Conservation (phyloP, 306 rosid genomes). For the Citrullus mucosospermus region DNA sequence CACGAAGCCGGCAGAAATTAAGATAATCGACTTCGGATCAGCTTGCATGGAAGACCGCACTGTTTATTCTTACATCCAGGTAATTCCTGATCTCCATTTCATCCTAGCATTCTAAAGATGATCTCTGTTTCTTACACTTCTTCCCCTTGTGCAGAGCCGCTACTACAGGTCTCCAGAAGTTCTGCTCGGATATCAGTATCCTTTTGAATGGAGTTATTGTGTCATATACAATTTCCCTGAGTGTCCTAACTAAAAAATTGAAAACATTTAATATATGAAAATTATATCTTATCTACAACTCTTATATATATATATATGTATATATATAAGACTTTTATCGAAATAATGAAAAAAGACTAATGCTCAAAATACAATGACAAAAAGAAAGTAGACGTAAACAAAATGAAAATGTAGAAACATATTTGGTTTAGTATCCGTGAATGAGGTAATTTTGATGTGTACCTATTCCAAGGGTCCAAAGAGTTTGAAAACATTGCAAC, state of each 20-base stretch:
- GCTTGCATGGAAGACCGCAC: conserved; percentile 99
- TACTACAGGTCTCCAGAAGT: conserved; percentile 98
- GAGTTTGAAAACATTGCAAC: neutral
- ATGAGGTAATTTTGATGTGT: neutral
- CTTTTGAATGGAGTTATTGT: conserved; percentile 23
- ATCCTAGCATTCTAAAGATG: conserved; percentile 11
- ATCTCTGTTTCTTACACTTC: conserved; percentile 10
- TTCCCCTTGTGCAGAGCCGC: conserved; percentile 67
- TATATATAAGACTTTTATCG: too few species aligned
- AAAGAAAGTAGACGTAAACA: too few species aligned
- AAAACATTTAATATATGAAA: neutral
- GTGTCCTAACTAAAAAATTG: neutral
- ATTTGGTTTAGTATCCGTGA: neutral
- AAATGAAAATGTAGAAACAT: neutral
- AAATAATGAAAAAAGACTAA: too few species aligned
- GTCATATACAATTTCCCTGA: neutral
- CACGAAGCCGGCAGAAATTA: conserved; percentile 83
- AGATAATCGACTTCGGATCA: conserved; percentile 96
- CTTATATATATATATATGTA: too few species aligned
- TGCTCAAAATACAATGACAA: too few species aligned
- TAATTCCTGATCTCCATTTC: conserved; percentile 13
- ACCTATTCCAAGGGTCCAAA: neutral
- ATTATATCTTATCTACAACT: neutral
- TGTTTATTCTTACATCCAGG: conserved; percentile 99
- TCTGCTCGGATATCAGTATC: conserved; percentile 99